phyloP scores from a whole-genome alignment of 2,329 filamentous ascomycete genomes.

The Diaporthe eres region DNA sequence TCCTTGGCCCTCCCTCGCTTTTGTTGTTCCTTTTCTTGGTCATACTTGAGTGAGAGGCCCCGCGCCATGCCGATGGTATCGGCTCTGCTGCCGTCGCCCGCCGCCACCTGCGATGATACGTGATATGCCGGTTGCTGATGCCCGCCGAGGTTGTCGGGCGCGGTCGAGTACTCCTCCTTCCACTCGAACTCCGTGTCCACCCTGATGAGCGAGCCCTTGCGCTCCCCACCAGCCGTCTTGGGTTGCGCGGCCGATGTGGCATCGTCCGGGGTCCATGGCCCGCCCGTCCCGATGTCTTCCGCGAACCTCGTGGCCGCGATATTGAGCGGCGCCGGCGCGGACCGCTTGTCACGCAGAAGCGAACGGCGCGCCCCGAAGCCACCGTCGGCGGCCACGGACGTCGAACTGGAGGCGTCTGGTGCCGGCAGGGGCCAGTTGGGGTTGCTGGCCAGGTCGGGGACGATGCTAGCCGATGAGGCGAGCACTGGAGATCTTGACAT shows the following conservation, averaged over 20 bases:
- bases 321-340: constrained; percentile 40
- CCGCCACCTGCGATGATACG: not conserved
- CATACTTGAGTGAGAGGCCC: constrained; percentile 49
- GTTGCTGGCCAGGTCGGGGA: constrained; percentile 23
- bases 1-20: constrained; percentile 28
- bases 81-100: constrained; percentile 11
- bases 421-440: constrained; percentile 41
- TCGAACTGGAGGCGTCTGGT: constrained; percentile 1
- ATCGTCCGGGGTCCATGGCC: constrained; percentile 34
- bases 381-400: not conserved
- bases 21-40: constrained; percentile 33
- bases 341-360: constrained; percentile 27
- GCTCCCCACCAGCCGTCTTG: constrained; percentile 18
- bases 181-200: constrained; percentile 26
- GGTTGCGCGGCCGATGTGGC: not conserved
- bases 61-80: constrained; percentile 53
- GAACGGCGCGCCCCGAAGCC: constrained; percentile 26
- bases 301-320: constrained; percentile 39
- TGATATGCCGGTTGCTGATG: not conserved
- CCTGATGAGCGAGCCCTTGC: constrained; percentile 13
- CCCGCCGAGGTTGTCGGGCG: not conserved
- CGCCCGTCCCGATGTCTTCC: constrained; percentile 12
- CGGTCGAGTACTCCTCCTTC: constrained; percentile 29
- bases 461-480: constrained; percentile 33
- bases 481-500: constrained; percentile 32